Evolutionary conservation across 352 stramenopile species (phyloP).

Genomic region (Pythium myriotylum): DNA sequence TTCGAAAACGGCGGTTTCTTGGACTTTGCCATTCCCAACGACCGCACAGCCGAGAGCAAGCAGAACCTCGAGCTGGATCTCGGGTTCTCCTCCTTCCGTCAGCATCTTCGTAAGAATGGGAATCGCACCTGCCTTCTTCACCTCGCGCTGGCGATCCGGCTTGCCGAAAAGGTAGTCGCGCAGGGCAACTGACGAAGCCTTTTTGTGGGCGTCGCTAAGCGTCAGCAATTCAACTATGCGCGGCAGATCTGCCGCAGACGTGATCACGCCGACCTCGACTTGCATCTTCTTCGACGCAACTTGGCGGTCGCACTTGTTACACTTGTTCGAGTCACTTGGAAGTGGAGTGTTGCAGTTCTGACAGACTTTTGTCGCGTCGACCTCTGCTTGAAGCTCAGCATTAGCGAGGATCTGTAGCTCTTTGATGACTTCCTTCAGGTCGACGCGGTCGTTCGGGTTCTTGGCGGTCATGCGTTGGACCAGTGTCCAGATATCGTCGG

Average conservation of each 20-base stretch:
- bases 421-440: constrained; percentile 2
- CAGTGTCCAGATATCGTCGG: constrained; percentile 3
- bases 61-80: constrained; percentile 1
- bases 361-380: background rate
- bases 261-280: constrained; percentile 7
- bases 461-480: constrained; percentile 2
- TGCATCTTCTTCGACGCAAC: background rate
- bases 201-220: constrained; percentile 4
- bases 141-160: constrained; percentile 2
- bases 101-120: constrained; percentile 10
- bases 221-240: constrained; percentile 8
- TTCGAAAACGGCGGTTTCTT: constrained; percentile 7
- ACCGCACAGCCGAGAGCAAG: background rate
- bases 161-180: constrained; percentile 11
- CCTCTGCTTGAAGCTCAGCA: constrained; percentile 1
- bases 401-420: constrained; percentile 10
- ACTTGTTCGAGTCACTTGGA: background rate
- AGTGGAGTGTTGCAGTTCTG: constrained; percentile 4
- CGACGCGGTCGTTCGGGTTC: background rate
- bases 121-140: constrained; percentile 9
- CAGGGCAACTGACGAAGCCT: constrained; percentile 9
- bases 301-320: background rate
- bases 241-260: constrained; percentile 7
- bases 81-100: background rate
- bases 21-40: constrained; percentile 8